These are phyloP conservation scores for Nemania sp. DNA, from an alignment of 2,329 filamentous ascomycete genomes.

Conservation along the genomic window DNA sequence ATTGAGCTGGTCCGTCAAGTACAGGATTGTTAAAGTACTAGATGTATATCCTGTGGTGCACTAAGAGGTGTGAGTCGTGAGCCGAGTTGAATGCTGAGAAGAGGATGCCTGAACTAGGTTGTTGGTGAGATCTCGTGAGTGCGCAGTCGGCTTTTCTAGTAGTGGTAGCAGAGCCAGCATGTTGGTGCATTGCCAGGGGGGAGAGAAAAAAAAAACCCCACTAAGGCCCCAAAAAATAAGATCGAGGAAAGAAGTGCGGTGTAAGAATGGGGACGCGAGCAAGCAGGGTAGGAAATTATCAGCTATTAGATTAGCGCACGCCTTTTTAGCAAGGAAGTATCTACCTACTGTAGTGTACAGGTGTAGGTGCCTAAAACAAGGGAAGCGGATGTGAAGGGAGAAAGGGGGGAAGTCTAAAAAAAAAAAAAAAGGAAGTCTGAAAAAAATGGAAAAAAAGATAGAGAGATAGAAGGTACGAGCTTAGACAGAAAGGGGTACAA, in stretches of 20 bases:
- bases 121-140: slow-evolving; percentile 18
- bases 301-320: slow-evolving; percentile 25
- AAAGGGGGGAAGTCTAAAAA: no score
- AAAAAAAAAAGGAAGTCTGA: background rate
- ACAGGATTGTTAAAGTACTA: background rate
- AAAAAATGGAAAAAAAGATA: background rate
- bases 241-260: slow-evolving; percentile 27
- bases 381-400: background rate
- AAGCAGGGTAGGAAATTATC: slow-evolving; percentile 19
- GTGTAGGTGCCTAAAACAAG: slow-evolving; percentile 21
- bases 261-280: slow-evolving; percentile 22
- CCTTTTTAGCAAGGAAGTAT: slow-evolving; percentile 17
- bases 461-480: background rate
- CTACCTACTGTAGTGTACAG: background rate
- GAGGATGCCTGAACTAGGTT: slow-evolving; percentile 8
- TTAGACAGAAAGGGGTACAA: background rate
- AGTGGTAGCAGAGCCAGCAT: slow-evolving; percentile 17
- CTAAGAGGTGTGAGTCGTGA: slow-evolving; percentile 13
- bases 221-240: slow-evolving; percentile 16
- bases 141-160: slow-evolving; percentile 30
- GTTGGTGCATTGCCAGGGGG: slow-evolving; percentile 20
- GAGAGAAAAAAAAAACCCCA: slow-evolving; percentile 17
- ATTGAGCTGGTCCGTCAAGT: background rate
- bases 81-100: slow-evolving; percentile 16
- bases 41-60: slow-evolving; percentile 20